Conservation (phyloP, 352 stramenopile genomes). For the Globisporangium solare region DNA sequence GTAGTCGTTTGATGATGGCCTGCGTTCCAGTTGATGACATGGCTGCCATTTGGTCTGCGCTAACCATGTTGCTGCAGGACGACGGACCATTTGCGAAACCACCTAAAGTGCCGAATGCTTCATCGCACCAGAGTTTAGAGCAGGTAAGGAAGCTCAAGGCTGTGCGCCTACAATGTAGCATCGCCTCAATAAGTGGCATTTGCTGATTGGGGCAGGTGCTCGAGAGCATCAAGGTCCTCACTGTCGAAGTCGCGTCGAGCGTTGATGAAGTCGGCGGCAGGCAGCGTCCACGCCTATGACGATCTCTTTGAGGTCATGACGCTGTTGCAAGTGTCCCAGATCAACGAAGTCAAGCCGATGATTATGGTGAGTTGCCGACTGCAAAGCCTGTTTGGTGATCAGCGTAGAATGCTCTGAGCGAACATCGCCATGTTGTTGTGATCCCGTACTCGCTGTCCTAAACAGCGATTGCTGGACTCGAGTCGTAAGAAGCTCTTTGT, state of each 20-base stretch:
- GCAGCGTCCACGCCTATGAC: background rate
- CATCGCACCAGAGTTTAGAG: background rate
- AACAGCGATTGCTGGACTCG: conserved; percentile 11
- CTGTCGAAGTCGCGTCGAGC: conserved; percentile 9
- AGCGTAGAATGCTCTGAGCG: too few species aligned
- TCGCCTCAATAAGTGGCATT: too few species aligned
- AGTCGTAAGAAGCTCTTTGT: conserved; percentile 5
- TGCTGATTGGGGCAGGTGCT: background rate
- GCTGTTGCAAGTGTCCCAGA: conserved; percentile 6
- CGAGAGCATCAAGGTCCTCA: conserved; percentile 2
- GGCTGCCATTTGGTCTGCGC: background rate
- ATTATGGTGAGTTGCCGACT: conserved; percentile 4
- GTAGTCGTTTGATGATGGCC: too few species aligned
- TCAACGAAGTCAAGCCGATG: conserved; percentile 8
- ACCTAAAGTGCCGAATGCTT: background rate
- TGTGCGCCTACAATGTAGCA: too few species aligned
- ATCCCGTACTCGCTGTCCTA: too few species aligned
- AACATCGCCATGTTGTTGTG: too few species aligned
- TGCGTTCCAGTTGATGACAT: too few species aligned
- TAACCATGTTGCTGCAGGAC: background rate
- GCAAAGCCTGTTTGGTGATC: too few species aligned
- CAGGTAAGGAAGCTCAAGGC: background rate
- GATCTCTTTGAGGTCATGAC: conserved; percentile 15
- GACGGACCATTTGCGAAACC: background rate
- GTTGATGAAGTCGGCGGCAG: conserved; percentile 4